Percentiles rank a stretch among this genome's conserved stretches.
phyloP scores from a whole-genome alignment of 2,329 filamentous ascomycete species.

The Trichocomaceae sp. region DNA sequence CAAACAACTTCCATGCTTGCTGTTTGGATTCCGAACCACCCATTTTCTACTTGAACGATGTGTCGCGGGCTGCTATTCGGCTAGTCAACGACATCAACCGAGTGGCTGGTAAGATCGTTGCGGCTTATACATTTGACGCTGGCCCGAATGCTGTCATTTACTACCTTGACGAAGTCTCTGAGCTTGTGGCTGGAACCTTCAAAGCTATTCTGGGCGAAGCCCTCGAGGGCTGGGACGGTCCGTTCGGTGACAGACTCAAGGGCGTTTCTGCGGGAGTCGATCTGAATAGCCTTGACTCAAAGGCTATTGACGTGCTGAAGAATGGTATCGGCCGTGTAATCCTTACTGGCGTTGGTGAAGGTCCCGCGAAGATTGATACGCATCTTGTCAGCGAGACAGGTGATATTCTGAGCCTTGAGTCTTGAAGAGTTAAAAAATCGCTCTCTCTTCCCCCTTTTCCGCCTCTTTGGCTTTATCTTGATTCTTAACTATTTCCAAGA shows the following conservation, averaged over 20 bases:
- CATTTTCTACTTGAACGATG: conserved; percentile 98
- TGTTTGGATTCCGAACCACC: conserved; percentile 94
- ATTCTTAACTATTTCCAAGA: not conserved
- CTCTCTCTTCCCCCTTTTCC: not conserved
- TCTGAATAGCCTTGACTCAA: conserved; percentile 53
- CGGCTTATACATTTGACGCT: conserved; percentile 95
- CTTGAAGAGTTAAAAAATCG: not conserved
- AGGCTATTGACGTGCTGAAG: conserved; percentile 59
- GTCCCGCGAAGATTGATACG: conserved; percentile 72
- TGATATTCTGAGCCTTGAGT: conserved; percentile 31
- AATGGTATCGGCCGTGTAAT: conserved; percentile 84
- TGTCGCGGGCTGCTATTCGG: conserved; percentile 76
- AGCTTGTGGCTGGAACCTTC: conserved; percentile 69
- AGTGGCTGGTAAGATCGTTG: conserved; percentile 68
- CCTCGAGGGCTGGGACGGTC: conserved; percentile 49
- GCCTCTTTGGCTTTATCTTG: not conserved
- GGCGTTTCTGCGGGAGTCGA: conserved; percentile 47
- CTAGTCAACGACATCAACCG: conserved; percentile 85
- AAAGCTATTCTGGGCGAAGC: conserved; percentile 64
- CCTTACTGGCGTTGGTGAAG: conserved; percentile 83
- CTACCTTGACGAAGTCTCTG: conserved; percentile 74
- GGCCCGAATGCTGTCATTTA: conserved; percentile 97
- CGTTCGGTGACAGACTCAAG: conserved; percentile 50
- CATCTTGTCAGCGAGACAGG: conserved; percentile 66
- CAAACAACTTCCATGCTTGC: conserved; percentile 92